Base-by-base conservation (phyloP, 768 basidiomycete species). In the Lactarius vividus region DNA sequence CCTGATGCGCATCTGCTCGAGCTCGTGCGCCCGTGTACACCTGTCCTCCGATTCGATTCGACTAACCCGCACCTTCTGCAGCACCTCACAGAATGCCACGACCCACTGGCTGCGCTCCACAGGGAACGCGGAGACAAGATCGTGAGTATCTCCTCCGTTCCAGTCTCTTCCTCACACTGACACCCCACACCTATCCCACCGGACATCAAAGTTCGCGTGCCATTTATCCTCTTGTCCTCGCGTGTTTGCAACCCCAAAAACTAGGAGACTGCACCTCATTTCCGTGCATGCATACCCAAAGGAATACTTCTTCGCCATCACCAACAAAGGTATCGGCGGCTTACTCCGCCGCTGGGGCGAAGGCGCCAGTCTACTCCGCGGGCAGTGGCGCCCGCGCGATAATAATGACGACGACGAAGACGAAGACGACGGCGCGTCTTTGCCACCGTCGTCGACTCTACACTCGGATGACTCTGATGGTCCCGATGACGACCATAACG, bases 241-340 rank as follows among this genome's bases (percentile, higher is more conserved):
- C 61, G 71, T 80, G 13, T 96, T 94, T 74, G 72, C 77, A 9
- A 88, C 84, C 1, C 94, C 94, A 0, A 93, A 91, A 75, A 77
- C 84, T 18, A 83, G 94, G 20, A 79, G 94, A 28, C 79, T 91
- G 53, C 94, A 96, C 78, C 82, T 96, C 60, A 91, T 96, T 55
- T 82, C 88, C 71, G 84, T 81, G 16, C 94, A 96, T 71, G 85
- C 82, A 59, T 96, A 89, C 73, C 93, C 94, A 5, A 92, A 92
- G 73, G 85, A 94, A 72, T 96, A 89, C 75, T 96, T 93, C 77
- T 96, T 96, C 74, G 85, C 90, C 23, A 88, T 96, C 23, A 94
- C 92, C 18, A 95, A 95, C 77, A 94, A 91, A 73, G 94, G 94
- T 26, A 85, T 94, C 15, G 92, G 92, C 15, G 91, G 88, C 4